Conservation (phyloP, 129 eudicot species). For the Chrysanthemum makinoi region DNA sequence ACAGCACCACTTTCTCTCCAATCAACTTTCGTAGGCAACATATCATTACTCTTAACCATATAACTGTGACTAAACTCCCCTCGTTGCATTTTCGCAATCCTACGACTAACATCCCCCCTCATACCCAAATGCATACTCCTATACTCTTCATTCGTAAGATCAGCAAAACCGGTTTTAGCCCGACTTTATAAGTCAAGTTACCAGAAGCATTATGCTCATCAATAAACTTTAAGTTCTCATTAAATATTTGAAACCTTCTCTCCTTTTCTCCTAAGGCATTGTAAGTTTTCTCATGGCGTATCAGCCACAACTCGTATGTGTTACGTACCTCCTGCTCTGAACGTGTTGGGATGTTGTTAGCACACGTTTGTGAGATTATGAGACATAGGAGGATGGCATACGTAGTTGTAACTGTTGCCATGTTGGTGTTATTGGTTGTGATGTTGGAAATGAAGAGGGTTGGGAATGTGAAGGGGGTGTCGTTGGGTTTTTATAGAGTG, state of each 20-base stretch:
- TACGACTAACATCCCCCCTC: conserved; percentile 43
- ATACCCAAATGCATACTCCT: conserved; percentile 60
- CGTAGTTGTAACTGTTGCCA: conserved; percentile 33
- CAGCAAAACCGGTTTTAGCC: conserved; percentile 81
- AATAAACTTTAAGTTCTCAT: conserved; percentile 60
- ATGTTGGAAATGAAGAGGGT: conserved; percentile 23
- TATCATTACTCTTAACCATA: conserved; percentile 36
- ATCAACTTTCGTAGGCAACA: conserved; percentile 67
- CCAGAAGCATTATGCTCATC: conserved; percentile 59
- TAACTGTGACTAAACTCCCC: conserved; percentile 49
- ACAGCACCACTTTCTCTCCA: conserved; percentile 87
- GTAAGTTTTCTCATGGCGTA: conserved; percentile 54
- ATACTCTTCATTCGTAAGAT: conserved; percentile 73
- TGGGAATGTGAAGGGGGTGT: conserved; percentile 17
- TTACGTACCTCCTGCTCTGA: conserved; percentile 59
- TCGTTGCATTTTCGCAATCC: conserved; percentile 48
- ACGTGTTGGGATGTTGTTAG: conserved; percentile 27
- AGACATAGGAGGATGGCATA: conserved; percentile 32
- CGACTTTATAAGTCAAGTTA: conserved; percentile 66
- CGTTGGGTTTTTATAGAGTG: conserved; percentile 28
- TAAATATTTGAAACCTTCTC: conserved; percentile 59
- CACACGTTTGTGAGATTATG: conserved; percentile 31
- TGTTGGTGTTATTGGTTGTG: neutral
- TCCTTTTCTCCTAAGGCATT: conserved; percentile 69
- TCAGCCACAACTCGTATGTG: conserved; percentile 61